These are phyloP conservation scores for Hypoxylon rickii DNA, from an alignment of 495 filamentous ascomycete genomes.

Conservation along the genomic window DNA sequence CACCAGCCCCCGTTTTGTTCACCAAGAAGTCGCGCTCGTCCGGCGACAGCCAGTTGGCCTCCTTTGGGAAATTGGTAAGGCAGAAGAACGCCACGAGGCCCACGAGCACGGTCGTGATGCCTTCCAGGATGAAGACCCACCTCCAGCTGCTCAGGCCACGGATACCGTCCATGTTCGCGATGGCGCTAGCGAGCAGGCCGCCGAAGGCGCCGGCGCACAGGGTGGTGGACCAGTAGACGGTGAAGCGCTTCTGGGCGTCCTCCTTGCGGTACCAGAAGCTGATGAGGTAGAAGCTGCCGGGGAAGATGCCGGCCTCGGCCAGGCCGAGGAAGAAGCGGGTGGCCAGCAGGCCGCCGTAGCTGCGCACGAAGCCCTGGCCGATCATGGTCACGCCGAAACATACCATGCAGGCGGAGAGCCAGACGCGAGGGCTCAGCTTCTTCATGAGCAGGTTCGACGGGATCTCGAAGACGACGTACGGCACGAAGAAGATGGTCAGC, in stretches of 20 bases:
- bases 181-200: slow-evolving; percentile 69
- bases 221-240: slow-evolving; percentile 78
- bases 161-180: slow-evolving; percentile 66
- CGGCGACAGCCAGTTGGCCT: slow-evolving; percentile 60
- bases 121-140: slow-evolving; percentile 77
- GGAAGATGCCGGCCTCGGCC: slow-evolving; percentile 68
- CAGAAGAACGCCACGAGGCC: slow-evolving; percentile 66
- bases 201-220: slow-evolving; percentile 77
- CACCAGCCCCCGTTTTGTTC: slow-evolving; percentile 65
- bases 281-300: slow-evolving; percentile 78
- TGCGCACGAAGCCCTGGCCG: slow-evolving; percentile 55
- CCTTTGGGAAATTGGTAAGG: slow-evolving; percentile 60
- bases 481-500: slow-evolving; percentile 80
- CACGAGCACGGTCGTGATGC: slow-evolving; percentile 70
- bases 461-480: slow-evolving; percentile 77
- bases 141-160: slow-evolving; percentile 68
- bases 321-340: slow-evolving; percentile 57
- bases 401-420: slow-evolving; percentile 60
- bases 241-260: slow-evolving; percentile 53
- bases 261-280: slow-evolving; percentile 66
- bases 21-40: slow-evolving; percentile 67
- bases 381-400: slow-evolving; percentile 56
- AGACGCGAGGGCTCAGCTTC: slow-evolving; percentile 48
- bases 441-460: slow-evolving; percentile 81
- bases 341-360: slow-evolving; percentile 53